Evolutionary conservation across 2,329 filamentous ascomycete species (phyloP), one percentile per base, ranked within the genome.

Genomic region (Periconia macrospinosa): DNA sequence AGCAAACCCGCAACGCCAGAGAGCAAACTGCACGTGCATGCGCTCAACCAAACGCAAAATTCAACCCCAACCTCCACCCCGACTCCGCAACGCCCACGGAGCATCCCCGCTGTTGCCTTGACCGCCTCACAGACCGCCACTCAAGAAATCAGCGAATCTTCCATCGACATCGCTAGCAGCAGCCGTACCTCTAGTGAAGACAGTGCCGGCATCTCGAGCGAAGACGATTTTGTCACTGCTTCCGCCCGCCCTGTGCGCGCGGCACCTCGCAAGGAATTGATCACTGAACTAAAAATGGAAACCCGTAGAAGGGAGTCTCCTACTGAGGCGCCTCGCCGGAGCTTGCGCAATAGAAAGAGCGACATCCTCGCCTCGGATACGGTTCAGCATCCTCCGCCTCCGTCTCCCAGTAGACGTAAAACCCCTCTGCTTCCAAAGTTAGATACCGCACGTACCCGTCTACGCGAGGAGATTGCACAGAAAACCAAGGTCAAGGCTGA

Each of bases 401-500:
- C 61, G 9, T 40, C 54, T 1, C 41, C 55, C 0, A 40, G 53
- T 3, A 55, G 47, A 27, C 58, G 51, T 11, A 61, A 57, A 33
- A 40, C 53, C 13, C 50, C 46, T 6, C 59, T 50, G 30, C 55
- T 60, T 0, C 60, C 49, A 2, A 74, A 69, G 52, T 60, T 63
- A 6, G 67, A 75, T 30, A 77, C 76, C 1, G 70, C 74, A n/a
- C 75, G 78, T 2, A 65, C 56, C 17, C 67, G 69, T 9, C 67
- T 79, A 11, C 73, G 76, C 23, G 67, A 73, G 5, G 76, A 75
- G 6, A 79, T 79, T 46, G 71, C 70, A 1, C 62, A 64, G 14
- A 61, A 70, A 54, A 77, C 77, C 6, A 79, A 75, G 58, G 71
- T 67, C 1, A 79, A 75, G 57, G 74, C 76, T 2, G 73, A 79